These are phyloP conservation scores for Pinus taeda DNA, from an alignment of 75 land plant species.

Conservation along the genomic window DNA sequence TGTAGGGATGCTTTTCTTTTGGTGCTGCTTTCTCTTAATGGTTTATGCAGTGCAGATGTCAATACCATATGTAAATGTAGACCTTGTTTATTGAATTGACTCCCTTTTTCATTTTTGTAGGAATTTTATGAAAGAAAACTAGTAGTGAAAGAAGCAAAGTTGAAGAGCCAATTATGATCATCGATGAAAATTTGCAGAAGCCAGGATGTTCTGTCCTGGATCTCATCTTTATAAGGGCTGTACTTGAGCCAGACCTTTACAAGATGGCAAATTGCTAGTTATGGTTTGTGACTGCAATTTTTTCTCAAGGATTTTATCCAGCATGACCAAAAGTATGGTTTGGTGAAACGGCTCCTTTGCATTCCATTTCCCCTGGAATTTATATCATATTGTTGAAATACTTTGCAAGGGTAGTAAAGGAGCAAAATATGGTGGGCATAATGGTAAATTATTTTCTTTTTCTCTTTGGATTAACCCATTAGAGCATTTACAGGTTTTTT, in stretches of 20 bases:
- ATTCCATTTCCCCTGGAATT: neutral
- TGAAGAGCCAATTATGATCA: neutral
- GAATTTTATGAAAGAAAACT: slow-evolving; percentile 13
- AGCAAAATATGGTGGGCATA: neutral
- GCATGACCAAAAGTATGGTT: neutral
- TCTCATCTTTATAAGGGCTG: neutral
- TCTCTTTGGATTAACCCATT: neutral
- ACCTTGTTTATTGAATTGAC: neutral
- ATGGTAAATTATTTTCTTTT: neutral
- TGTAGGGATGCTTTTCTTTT: neutral
- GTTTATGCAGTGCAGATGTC: neutral
- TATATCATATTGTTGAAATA: neutral
- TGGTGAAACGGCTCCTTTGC: neutral
- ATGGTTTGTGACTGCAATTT: neutral
- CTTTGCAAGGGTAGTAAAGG: neutral
- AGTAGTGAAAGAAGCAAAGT: slow-evolving; percentile 11
- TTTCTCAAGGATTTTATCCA: neutral
- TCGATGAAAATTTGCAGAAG: neutral
- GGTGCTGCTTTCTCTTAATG: neutral
- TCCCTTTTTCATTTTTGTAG: neutral
- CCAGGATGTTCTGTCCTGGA: neutral
- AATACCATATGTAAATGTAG: neutral
- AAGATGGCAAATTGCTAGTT: neutral
- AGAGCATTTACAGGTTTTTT: neutral
- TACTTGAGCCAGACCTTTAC: neutral